phyloP scores from a whole-genome alignment of 306 rosid species.

The Inga leiocalycina region DNA sequence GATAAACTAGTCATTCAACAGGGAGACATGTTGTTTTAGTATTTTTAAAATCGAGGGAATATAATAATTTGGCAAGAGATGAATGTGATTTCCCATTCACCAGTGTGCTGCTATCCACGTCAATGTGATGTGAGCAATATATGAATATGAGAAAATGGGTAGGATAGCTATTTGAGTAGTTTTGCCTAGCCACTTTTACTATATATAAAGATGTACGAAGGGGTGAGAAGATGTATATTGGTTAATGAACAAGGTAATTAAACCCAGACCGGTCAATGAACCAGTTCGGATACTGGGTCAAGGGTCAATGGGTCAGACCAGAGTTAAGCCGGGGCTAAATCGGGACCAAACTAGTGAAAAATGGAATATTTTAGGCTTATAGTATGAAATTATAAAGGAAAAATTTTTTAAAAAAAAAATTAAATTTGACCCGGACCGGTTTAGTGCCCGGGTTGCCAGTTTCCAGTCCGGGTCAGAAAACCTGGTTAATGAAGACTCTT shows the following conservation, averaged over 20 bases:
- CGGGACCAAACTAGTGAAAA: too few species aligned
- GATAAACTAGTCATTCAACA: slow-evolving; percentile 10
- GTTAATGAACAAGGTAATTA: neutral
- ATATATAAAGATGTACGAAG: neutral
- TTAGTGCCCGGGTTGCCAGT: too few species aligned
- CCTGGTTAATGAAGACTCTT: neutral
- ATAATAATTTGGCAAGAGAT: neutral
- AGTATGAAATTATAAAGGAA: too few species aligned
- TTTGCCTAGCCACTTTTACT: neutral
- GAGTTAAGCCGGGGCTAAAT: too few species aligned
- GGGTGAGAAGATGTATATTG: neutral
- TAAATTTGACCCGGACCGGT: too few species aligned
- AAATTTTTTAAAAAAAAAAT: too few species aligned
- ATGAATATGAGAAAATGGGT: neutral
- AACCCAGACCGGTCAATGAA: too few species aligned
- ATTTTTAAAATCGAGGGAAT: slow-evolving; percentile 15
- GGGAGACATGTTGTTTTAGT: slow-evolving; percentile 13
- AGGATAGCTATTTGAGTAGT: neutral
- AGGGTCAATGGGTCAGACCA: too few species aligned
- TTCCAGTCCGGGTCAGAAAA: too few species aligned
- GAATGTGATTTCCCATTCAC: slow-evolving; percentile 15
- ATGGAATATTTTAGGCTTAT: too few species aligned
- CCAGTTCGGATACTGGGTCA: too few species aligned
- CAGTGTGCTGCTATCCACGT: neutral
- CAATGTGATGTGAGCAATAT: neutral